Percentiles rank a stretch among this genome's conserved stretches.
These are phyloP conservation scores for Pythium rishiriense DNA, from an alignment of 352 stramenopile species.

Conservation along the genomic window DNA sequence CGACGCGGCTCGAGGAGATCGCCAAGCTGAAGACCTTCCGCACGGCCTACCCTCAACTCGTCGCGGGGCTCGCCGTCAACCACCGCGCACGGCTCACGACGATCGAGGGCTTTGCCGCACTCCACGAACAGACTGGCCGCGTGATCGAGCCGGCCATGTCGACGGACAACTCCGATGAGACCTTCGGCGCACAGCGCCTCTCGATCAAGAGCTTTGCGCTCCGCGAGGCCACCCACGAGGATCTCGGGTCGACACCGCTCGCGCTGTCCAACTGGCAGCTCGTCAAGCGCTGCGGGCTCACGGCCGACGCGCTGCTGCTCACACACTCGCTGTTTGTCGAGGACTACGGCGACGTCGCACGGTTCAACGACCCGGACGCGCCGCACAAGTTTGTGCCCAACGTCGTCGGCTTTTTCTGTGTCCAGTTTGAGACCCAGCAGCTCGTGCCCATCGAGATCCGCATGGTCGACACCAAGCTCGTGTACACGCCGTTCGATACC, in stretches of 20 bases:
- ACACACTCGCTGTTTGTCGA: constrained; percentile 14
- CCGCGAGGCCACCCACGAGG: not conserved
- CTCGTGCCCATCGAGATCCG: constrained; percentile 25
- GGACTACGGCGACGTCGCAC: constrained; percentile 5
- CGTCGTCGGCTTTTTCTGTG: constrained; percentile 21
- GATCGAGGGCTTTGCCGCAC: not conserved
- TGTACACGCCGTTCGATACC: constrained; percentile 20
- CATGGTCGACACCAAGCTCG: constrained; percentile 15
- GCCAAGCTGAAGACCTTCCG: constrained; percentile 25
- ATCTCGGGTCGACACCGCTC: not conserved
- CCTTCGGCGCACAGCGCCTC: constrained; percentile 37
- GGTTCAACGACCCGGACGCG: constrained; percentile 17
- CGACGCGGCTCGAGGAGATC: constrained; percentile 32
- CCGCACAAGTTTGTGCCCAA: constrained; percentile 22
- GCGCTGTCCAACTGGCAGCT: constrained; percentile 1
- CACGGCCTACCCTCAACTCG: constrained; percentile 23
- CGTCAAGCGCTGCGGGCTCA: constrained; percentile 2
- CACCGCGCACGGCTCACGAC: constrained; percentile 11
- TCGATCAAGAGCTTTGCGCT: constrained; percentile 27
- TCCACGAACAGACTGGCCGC: constrained; percentile 20
- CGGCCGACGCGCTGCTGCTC: not conserved
- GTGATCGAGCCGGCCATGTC: constrained; percentile 28
- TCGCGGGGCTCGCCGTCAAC: constrained; percentile 27
- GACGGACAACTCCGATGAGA: constrained; percentile 37
- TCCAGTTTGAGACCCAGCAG: not conserved